Percentiles rank a stretch among this genome's conserved stretches.
Evolutionary conservation across 2,329 filamentous ascomycete genomes (phyloP).

Genomic region (Ploettnerulaceae sp.): DNA sequence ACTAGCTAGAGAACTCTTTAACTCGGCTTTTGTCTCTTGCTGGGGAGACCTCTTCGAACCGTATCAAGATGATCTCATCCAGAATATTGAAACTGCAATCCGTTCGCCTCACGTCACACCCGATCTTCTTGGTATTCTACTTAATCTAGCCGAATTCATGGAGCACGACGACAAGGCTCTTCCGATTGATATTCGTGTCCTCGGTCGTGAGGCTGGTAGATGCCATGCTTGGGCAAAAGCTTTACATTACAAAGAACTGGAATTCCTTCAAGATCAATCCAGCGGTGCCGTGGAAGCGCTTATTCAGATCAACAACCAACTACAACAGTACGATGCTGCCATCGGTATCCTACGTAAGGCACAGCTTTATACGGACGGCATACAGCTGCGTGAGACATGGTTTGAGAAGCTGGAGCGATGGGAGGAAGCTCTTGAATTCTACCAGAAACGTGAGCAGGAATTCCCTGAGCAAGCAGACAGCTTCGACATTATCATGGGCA

Average conservation of each 20-base stretch:
- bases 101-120: constrained; percentile 94
- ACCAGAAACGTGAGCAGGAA: constrained; percentile 77
- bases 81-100: constrained; percentile 91
- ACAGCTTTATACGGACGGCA: constrained; percentile 86
- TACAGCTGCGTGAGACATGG: constrained; percentile 96
- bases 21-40: constrained; percentile 97
- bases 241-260: constrained; percentile 96
- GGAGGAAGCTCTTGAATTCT: constrained; percentile 93
- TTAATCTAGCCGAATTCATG: constrained; percentile 99
- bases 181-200: constrained; percentile 91
- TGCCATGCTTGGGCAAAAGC: constrained; percentile 98
- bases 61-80: constrained; percentile 93
- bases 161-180: constrained; percentile 98
- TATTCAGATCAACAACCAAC: constrained; percentile 98
- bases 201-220: constrained; percentile 90
- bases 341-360: constrained; percentile 97
- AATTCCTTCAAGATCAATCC: constrained; percentile 97
- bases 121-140: constrained; percentile 85
- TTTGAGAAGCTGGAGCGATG: constrained; percentile 97
- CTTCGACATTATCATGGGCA: constrained; percentile 97
- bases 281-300: constrained; percentile 92
- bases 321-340: constrained; percentile 96
- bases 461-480: constrained; percentile 75
- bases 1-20: constrained; percentile 90
- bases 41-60: constrained; percentile 98